Evolutionary conservation across 2,329 filamentous ascomycete genomes (phyloP).

Genomic region (Curvularia sp.): DNA sequence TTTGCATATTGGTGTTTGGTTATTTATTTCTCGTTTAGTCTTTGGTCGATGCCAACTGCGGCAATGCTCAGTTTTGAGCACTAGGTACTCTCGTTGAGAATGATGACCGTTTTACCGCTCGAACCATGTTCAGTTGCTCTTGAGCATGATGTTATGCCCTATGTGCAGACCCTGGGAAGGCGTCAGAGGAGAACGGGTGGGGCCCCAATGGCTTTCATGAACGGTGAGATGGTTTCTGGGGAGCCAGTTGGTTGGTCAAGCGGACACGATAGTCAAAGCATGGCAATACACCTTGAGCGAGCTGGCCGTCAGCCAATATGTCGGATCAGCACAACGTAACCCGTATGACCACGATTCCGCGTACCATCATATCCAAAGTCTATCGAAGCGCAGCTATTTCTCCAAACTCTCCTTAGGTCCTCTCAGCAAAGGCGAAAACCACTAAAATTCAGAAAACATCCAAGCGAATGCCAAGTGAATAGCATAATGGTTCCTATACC

Average conservation of each 20-base stretch:
- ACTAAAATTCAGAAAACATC: neutral
- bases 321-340: neutral
- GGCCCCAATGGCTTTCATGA: neutral
- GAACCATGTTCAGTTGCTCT: neutral
- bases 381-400: neutral
- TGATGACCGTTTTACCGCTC: neutral
- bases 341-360: neutral
- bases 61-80: neutral
- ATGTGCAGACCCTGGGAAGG: neutral
- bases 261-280: neutral
- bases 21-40: neutral
- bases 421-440: neutral
- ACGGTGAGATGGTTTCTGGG: neutral
- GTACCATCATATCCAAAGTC: neutral
- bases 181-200: neutral
- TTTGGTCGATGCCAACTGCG: neutral
- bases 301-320: neutral
- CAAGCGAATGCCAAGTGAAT: neutral
- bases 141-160: neutral
- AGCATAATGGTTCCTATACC: neutral
- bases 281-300: conserved; percentile 2
- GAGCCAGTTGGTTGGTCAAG: conserved; percentile 1
- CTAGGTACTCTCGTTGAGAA: neutral
- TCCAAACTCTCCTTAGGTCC: neutral
- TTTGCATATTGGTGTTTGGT: conserved; percentile 13